A percentile compares a stretch with the other conserved stretches of the same genome.
Conservation (phyloP, 2,329 filamentous ascomycete genomes). For the Ceratocystis variospora region DNA sequence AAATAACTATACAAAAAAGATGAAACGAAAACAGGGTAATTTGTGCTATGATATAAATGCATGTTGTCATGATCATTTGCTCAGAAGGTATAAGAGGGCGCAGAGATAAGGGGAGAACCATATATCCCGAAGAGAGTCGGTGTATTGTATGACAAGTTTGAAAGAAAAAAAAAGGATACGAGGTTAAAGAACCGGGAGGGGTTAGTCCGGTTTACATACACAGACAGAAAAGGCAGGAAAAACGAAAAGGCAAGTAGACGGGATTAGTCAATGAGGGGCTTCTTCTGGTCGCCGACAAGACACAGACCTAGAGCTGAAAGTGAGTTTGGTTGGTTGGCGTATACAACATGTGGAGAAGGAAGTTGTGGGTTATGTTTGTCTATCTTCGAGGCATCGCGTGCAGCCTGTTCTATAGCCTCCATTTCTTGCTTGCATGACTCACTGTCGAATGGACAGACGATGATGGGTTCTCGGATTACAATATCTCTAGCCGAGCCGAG, state of each 20-base stretch:
- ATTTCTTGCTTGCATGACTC: conserved; percentile 96
- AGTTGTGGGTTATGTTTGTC: conserved; percentile 84
- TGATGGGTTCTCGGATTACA: conserved; percentile 74
- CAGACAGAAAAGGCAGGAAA: background rate
- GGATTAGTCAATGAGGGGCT: conserved; percentile 48
- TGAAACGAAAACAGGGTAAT: background rate
- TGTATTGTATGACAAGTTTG: background rate
- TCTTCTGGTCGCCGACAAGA: conserved; percentile 49
- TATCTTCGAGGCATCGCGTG: conserved; percentile 78
- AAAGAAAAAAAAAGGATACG: background rate
- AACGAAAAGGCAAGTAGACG: background rate
- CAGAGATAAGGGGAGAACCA: background rate
- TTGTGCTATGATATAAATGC: background rate
- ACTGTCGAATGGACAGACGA: conserved; percentile 90
- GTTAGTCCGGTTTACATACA: background rate
- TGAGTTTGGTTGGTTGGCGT: conserved; percentile 57
- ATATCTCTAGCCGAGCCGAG: conserved; percentile 83
- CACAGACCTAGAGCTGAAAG: conserved; percentile 49
- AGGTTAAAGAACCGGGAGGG: background rate
- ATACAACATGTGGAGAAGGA: conserved; percentile 73
- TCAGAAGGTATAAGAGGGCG: background rate
- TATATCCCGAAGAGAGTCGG: background rate
- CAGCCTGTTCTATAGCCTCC: conserved; percentile 93
- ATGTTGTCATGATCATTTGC: background rate
- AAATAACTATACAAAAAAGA: background rate